phyloP scores from a whole-genome alignment of 176 grass and related monocot genomes.

The Juncus effusus region DNA sequence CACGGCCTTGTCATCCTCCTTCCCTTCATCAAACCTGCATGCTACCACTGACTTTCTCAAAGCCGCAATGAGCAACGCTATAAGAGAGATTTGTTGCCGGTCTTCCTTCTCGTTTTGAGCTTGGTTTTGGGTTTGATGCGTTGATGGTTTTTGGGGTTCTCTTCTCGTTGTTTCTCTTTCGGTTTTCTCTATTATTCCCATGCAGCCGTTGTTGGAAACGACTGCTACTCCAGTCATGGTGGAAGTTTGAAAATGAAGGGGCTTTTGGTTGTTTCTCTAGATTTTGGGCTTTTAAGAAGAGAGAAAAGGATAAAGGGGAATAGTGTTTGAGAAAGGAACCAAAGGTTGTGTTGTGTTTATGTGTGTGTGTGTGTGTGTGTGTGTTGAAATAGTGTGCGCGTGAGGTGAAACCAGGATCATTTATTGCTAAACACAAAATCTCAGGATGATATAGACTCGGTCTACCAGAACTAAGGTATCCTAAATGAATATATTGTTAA shows the following conservation, averaged over 20 bases:
- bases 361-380: conserved; percentile 4
- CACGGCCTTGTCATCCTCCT: conserved; percentile 19
- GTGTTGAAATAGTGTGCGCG: background rate
- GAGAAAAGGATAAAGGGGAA: background rate
- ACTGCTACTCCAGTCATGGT: conserved; percentile 67
- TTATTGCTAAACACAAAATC: background rate
- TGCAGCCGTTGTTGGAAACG: conserved; percentile 61
- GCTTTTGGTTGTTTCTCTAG: background rate
- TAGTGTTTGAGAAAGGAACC: background rate
- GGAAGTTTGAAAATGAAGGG: conserved; percentile 18
- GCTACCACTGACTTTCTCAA: conserved; percentile 72
- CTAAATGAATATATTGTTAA: too few species aligned
- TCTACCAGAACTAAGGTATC: background rate
- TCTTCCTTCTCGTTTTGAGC: conserved; percentile 32
- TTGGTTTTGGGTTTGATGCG: background rate
- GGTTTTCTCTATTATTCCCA: conserved; percentile 28
- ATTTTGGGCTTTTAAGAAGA: background rate
- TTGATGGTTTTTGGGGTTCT: conserved; percentile 8
- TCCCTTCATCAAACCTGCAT: conserved; percentile 45
- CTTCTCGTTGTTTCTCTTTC: conserved; percentile 7
- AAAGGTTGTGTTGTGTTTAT: background rate
- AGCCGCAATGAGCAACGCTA: conserved; percentile 52
- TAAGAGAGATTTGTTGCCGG: conserved; percentile 35
- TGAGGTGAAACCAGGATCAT: background rate
- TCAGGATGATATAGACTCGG: background rate